Percentiles rank a stretch among this genome's conserved stretches.
phyloP scores from a whole-genome alignment of 768 basidiomycete species.

The Pisolithus marmoratus region DNA sequence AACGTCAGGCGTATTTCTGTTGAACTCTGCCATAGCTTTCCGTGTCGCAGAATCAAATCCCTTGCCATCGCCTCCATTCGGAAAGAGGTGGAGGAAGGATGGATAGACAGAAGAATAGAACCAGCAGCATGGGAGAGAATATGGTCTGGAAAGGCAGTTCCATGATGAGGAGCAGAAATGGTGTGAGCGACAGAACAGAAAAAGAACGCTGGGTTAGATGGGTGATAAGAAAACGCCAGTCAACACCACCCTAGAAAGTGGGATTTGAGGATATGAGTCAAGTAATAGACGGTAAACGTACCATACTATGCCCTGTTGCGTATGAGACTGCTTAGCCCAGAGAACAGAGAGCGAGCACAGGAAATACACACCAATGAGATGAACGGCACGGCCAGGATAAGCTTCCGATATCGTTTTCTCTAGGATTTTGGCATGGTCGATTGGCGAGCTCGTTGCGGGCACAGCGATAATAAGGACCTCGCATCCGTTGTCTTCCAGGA shows the following conservation, averaged over 20 bases:
- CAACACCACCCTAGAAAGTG: conserved; percentile 74
- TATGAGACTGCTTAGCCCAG: conserved; percentile 4
- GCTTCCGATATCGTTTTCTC: conserved; percentile 71
- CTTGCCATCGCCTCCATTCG: conserved; percentile 89
- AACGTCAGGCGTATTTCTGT: conserved; percentile 77
- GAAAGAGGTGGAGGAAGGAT: conserved; percentile 74
- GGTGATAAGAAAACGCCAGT: conserved; percentile 85
- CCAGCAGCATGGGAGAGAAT: conserved; percentile 71
- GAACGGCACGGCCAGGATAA: conserved; percentile 80
- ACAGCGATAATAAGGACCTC: conserved; percentile 93
- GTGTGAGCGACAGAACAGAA: conserved; percentile 80
- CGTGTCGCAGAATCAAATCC: conserved; percentile 87
- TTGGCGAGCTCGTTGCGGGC: conserved; percentile 84
- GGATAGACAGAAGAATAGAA: conserved; percentile 58
- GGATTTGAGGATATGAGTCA: neutral
- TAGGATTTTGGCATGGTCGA: conserved; percentile 85
- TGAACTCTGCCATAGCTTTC: conserved; percentile 84
- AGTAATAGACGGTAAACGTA: conserved; percentile 22
- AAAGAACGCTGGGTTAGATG: conserved; percentile 75
- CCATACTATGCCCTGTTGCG: conserved; percentile 68
- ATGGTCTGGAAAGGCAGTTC: conserved; percentile 90
- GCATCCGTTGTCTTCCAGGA: conserved; percentile 78
- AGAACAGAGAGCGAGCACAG: neutral
- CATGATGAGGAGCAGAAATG: conserved; percentile 91
- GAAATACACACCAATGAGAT: conserved; percentile 63